Evolutionary conservation across 2,329 filamentous ascomycete species (phyloP), one percentile per base, ranked within the genome.

Genomic region (Paecilomyces niveus): DNA sequence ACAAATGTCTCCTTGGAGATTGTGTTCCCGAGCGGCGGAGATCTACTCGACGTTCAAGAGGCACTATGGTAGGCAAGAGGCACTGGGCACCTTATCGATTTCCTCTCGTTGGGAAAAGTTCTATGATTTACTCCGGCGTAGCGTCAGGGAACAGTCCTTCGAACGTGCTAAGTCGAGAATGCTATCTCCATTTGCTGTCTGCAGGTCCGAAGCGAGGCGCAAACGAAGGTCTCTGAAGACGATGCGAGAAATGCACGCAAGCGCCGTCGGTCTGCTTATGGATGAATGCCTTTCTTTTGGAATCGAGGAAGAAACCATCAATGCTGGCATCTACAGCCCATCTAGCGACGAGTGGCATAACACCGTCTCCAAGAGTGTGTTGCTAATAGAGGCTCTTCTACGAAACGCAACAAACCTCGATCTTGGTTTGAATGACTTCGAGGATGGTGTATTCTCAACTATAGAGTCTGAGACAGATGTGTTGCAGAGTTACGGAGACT

Each of bases 341-440:
- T 67, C 78, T 53, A 68, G 68, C 35, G 73, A 80, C 22, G 78
- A 83, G 60, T 89, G 85, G 85, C 94, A 92, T 72, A 85, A 84
- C 35, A 85, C 89, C 10, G 85, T 97, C 21, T 87, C 90, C 64
- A 85, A 88, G 58, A 95, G 89, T 65, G 88, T 97, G 52, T 85
- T 86, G 22, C 77, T 97, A 31, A 95, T 97, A 83, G 90, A 95
- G 67, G 89, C 88, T 67, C 87, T 97, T 21, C 82, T 96, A 5
- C 83, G 83, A 29, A 89, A 91, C 65, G 85, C 89, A 18, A 83
- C 85, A 53, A 78, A 82, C 22, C 73, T 89, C 49, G 85, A 89
- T 24, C 72, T 79, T 21, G 74, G 75, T 8, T 70, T 81, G 10
- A 75, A 78, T 31, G 81, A 81, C 56, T 85, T 85, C 63, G 83